These are phyloP conservation scores for Mollisiaceae sp. DNA, from an alignment of 2,329 filamentous ascomycete species.

Conservation along the genomic window DNA sequence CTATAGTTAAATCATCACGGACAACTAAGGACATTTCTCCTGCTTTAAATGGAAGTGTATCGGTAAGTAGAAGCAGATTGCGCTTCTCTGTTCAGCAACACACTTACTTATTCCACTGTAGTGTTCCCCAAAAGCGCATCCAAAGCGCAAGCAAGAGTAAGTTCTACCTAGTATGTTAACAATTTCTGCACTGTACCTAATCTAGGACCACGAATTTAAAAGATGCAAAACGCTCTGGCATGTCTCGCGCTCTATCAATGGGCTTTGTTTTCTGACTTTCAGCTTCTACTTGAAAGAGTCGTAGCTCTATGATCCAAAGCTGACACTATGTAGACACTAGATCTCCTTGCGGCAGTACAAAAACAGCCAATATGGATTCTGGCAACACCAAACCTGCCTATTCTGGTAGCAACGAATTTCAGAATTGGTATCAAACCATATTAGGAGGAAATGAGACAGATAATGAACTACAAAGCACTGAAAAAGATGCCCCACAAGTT, in stretches of 20 bases:
- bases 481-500: not conserved
- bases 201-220: too few species aligned
- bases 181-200: too few species aligned
- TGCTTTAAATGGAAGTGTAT: not conserved
- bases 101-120: not conserved
- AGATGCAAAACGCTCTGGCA: too few species aligned
- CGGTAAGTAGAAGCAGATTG: not conserved
- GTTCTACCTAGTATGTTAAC: not conserved
- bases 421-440: not conserved
- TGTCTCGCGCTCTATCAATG: too few species aligned
- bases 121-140: not conserved
- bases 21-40: not conserved
- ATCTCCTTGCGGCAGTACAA: not conserved
- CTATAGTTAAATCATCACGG: too few species aligned
- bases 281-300: not conserved
- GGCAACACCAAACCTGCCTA: not conserved
- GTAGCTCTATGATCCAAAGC: not conserved
- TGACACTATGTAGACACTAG: not conserved
- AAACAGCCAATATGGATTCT: not conserved
- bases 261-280: not conserved
- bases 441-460: not conserved
- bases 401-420: not conserved
- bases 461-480: not conserved
- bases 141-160: not conserved
- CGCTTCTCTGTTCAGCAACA: not conserved